Evolutionary conservation across 768 basidiomycete species (phyloP).

Genomic region (Exsudoporus frostii): DNA sequence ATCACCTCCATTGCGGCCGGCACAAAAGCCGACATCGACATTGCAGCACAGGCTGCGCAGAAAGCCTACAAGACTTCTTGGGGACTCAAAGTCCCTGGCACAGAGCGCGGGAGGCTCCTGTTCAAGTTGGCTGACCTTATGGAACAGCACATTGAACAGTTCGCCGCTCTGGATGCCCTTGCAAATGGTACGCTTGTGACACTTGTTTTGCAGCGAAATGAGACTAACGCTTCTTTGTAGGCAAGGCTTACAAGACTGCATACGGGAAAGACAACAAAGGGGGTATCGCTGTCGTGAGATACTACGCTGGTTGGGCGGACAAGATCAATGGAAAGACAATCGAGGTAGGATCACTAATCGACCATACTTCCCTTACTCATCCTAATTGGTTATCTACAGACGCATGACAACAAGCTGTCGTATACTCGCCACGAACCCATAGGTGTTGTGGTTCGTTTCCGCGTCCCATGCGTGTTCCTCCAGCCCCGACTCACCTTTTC

Average conservation of each 20-base stretch:
- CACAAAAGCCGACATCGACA: constrained; percentile 8
- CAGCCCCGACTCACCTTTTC: not conserved
- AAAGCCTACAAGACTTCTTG: constrained; percentile 6
- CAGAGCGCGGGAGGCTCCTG: constrained; percentile 3
- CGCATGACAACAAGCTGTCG: not conserved
- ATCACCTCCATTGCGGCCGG: constrained; percentile 8
- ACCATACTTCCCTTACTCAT: not conserved
- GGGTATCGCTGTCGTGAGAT: not conserved
- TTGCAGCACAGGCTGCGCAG: constrained; percentile 1
- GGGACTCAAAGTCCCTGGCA: constrained; percentile 6
- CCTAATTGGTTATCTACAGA: not conserved
- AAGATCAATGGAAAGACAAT: constrained; percentile 8
- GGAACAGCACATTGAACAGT: constrained; percentile 6
- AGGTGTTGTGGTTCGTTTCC: constrained; percentile 9
- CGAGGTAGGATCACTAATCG: not conserved
- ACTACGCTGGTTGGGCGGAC: constrained; percentile 15
- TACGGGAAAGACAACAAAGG: not conserved
- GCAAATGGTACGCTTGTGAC: not conserved
- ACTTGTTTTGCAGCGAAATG: too few species aligned
- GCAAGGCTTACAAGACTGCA: constrained; percentile 7
- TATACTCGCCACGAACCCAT: constrained; percentile 12
- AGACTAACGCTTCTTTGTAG: not conserved
- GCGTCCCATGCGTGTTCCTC: not conserved
- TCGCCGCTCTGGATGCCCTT: constrained; percentile 9
- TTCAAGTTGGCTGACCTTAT: constrained; percentile 8